Base-by-base conservation (phyloP, 257 asterid genomes). In the Ballota nigra region DNA sequence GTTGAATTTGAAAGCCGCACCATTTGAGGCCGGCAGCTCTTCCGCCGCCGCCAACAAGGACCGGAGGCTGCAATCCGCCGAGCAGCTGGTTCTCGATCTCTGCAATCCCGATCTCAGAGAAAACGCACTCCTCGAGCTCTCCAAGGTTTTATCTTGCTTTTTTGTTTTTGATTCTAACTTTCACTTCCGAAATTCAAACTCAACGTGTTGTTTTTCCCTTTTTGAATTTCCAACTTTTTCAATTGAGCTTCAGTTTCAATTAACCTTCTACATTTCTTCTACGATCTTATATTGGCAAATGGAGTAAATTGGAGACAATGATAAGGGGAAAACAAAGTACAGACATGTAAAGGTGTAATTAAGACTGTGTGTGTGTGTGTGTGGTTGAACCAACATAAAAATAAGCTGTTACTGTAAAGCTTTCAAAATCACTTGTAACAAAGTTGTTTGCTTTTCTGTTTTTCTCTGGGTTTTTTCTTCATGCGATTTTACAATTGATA, bases 31-130 rank as follows among this genome's bases (percentile, higher is more conserved):
- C 19, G 62, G 74, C 47, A 66, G 57, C 73, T 52, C 64, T 43
- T 16, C 80, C 49, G 51, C 84, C 76, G 81, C 79, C 33, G 75
- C 82, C 10, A 81, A 67, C 73, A 89, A 82, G 77, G 97, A 86
- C 62, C 80, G 96, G 53, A 85, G 82, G 53, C 80, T 89, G 88
- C 95, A 88, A 80, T 83, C 96, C 22, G 89, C 92, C 0, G 97
- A 92, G 90, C 95, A 88, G 85, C 83, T 90, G 65, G 95, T 92
- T 40, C 95, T 90, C 71, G 96, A 92, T 70, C 96, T 92, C 36
- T 88, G 92, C 86, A 83, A 80, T 73, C 96, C 97, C 49, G 98
- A 90, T 71, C 96, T 92, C 70, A 87, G 98, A 34, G 98, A 88
- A 69, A 88, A 86, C 59, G 98, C 98, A 13, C 96, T 92, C 34